phyloP scores from a whole-genome alignment of 2,329 filamentous ascomycete genomes.

The Dactylellina drechsleri region DNA sequence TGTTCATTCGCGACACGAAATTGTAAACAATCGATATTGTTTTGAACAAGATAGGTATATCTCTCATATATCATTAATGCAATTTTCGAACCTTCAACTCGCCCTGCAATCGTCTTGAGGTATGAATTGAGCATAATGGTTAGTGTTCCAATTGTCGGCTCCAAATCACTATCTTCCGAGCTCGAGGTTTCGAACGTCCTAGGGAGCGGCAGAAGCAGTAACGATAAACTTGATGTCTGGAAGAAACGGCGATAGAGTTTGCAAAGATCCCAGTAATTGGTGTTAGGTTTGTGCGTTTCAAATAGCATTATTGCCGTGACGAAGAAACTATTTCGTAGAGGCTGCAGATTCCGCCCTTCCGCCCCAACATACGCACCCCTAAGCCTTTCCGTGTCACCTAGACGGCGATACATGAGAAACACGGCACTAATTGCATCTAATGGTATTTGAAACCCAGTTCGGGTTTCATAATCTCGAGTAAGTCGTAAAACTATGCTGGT shows the following conservation, averaged over 20 bases:
- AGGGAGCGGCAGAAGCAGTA: constrained; percentile 25
- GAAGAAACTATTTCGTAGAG: constrained; percentile 38
- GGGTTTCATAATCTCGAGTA: constrained; percentile 16
- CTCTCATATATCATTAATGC: constrained; percentile 37
- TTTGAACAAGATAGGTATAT: constrained; percentile 28
- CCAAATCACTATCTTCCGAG: background rate
- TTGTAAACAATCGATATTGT: constrained; percentile 5
- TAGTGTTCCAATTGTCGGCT: constrained; percentile 30
- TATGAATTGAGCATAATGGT: constrained; percentile 48
- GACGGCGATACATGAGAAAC: constrained; percentile 44
- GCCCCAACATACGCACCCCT: constrained; percentile 22
- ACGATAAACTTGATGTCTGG: constrained; percentile 9
- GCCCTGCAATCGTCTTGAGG: constrained; percentile 40
- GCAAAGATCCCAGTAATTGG: constrained; percentile 40
- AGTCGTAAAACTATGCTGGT: constrained; percentile 10
- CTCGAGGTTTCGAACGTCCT: background rate
- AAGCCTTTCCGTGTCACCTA: constrained; percentile 21
- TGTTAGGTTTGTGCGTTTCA: constrained; percentile 22
- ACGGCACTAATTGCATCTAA: constrained; percentile 34
- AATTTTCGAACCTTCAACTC: constrained; percentile 40
- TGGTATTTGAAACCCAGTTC: constrained; percentile 24
- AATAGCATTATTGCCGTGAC: constrained; percentile 43
- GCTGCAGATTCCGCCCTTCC: constrained; percentile 17
- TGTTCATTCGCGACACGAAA: constrained; percentile 33
- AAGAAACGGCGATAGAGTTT: constrained; percentile 39